Conservation (phyloP, 2,329 filamentous ascomycete genomes). For the Sporothrix protearum region DNA sequence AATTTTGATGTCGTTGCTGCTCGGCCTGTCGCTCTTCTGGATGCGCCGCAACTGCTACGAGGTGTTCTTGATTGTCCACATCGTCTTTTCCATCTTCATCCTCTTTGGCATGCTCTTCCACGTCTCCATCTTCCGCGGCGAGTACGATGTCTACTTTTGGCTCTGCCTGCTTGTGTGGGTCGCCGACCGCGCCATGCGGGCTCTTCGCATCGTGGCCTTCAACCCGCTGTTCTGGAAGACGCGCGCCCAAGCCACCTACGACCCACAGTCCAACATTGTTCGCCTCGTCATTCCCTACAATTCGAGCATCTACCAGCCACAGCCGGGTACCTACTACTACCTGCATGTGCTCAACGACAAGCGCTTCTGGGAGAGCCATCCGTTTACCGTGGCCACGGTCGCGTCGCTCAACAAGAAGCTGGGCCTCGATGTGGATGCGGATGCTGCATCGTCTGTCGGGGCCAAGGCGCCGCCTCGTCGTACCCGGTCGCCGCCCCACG, state of each 20-base stretch:
- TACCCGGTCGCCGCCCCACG: neutral
- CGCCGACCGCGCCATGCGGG: constrained; percentile 33
- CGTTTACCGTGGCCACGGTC: constrained; percentile 44
- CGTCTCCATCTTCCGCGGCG: constrained; percentile 46
- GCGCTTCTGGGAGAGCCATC: constrained; percentile 49
- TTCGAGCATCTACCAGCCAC: constrained; percentile 31
- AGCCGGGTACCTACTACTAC: constrained; percentile 46
- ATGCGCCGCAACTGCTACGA: constrained; percentile 54
- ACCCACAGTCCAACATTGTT: constrained; percentile 41
- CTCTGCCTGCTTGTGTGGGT: constrained; percentile 23
- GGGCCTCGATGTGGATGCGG: neutral
- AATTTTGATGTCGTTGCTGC: constrained; percentile 44
- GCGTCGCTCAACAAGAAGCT: constrained; percentile 2
- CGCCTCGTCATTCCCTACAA: constrained; percentile 40
- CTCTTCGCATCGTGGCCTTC: constrained; percentile 43
- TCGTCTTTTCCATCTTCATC: constrained; percentile 41
- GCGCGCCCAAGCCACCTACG: constrained; percentile 37
- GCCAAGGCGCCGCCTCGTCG: neutral
- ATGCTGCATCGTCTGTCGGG: neutral
- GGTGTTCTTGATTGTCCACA: constrained; percentile 44
- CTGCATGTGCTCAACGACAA: constrained; percentile 41
- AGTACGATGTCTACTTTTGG: constrained; percentile 37
- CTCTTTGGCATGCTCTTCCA: constrained; percentile 36
- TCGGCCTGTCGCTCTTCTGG: constrained; percentile 50
- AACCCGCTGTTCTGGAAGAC: constrained; percentile 32